Evolutionary conservation across 306 rosid species (phyloP).

Genomic region (Cyclanthera cordifolia): DNA sequence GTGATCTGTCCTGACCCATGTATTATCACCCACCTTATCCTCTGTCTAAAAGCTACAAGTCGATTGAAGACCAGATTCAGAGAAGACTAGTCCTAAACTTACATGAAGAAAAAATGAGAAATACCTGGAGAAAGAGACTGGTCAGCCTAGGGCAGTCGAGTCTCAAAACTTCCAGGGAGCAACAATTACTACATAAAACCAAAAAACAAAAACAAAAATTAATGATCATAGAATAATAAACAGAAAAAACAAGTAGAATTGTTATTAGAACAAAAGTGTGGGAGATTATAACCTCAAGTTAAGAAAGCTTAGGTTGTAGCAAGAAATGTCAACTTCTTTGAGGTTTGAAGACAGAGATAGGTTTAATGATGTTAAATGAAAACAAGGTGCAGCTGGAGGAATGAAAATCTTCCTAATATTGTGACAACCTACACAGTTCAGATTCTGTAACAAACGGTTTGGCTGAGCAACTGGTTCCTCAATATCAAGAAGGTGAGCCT

Average conservation of each 20-base stretch:
- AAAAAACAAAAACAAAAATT: neutral
- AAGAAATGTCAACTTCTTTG: slow-evolving; percentile 84
- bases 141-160: slow-evolving; percentile 77
- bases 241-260: slow-evolving; percentile 1
- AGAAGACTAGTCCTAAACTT: neutral
- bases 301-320: slow-evolving; percentile 77
- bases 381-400: slow-evolving; percentile 71
- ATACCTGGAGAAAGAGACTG: slow-evolving; percentile 87
- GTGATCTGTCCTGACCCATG: neutral
- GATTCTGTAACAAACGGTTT: slow-evolving; percentile 67
- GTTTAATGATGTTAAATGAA: slow-evolving; percentile 48
- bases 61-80: neutral
- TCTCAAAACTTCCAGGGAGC: slow-evolving; percentile 68
- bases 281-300: slow-evolving; percentile 56
- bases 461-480: slow-evolving; percentile 41
- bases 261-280: slow-evolving; percentile 9
- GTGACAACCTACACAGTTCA: slow-evolving; percentile 84
- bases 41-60: neutral
- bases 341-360: slow-evolving; percentile 72
- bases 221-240: neutral
- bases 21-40: neutral
- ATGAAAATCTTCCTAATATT: slow-evolving; percentile 83
- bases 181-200: slow-evolving; percentile 58
- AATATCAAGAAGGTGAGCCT: slow-evolving; percentile 24
- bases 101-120: neutral